Conservation (phyloP, 169 alveolate genomes). For the Plasmodium chabaudi region DNA sequence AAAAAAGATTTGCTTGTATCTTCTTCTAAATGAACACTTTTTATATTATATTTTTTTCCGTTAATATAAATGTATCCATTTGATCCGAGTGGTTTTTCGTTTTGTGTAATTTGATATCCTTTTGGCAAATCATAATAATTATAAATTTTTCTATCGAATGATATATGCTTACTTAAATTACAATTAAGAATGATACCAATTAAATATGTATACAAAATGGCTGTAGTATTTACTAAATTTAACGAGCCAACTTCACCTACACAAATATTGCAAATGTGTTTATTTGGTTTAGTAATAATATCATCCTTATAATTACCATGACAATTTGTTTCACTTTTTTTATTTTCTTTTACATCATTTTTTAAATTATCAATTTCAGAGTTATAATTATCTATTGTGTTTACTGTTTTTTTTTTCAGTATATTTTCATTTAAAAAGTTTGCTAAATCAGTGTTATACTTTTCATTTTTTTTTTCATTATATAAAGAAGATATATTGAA, state of each 20-base stretch:
- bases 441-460: slow-evolving; percentile 41
- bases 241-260: slow-evolving; percentile 85
- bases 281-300: slow-evolving; percentile 46
- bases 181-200: slow-evolving; percentile 79
- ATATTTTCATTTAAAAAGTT: slow-evolving; percentile 54
- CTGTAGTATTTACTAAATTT: slow-evolving; percentile 77
- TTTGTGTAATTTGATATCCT: slow-evolving; percentile 85
- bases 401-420: not conserved
- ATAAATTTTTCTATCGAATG: slow-evolving; percentile 84
- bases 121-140: slow-evolving; percentile 86
- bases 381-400: not conserved
- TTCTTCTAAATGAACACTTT: slow-evolving; percentile 83
- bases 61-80: slow-evolving; percentile 77
- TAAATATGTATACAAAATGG: slow-evolving; percentile 78
- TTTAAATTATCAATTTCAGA: not conserved
- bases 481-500: slow-evolving; percentile 56
- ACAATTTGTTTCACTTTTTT: not conserved
- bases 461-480: slow-evolving; percentile 59
- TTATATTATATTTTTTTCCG: slow-evolving; percentile 66
- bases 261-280: slow-evolving; percentile 82
- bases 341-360: not conserved
- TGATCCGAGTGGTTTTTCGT: slow-evolving; percentile 80
- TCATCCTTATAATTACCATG: not conserved
- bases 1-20: slow-evolving; percentile 82
- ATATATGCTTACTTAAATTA: slow-evolving; percentile 37